Conservation (phyloP, 371 early-diverging fungal species). For the Mortierella sp. region DNA sequence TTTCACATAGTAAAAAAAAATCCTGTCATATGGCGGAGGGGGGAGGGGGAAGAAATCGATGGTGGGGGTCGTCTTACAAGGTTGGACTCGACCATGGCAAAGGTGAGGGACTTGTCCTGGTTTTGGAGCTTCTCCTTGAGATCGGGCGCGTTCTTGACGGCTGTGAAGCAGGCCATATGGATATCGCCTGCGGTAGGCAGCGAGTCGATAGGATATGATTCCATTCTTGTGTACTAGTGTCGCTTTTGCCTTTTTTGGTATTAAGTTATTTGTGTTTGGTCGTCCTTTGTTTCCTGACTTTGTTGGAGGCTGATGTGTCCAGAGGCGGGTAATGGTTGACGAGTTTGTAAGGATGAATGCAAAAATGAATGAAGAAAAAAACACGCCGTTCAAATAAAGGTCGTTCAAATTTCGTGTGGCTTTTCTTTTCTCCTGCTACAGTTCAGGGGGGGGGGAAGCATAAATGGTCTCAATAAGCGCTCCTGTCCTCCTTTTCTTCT, state of each 20-base stretch:
- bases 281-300: background rate
- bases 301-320: background rate
- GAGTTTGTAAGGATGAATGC: background rate
- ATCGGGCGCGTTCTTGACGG: constrained; percentile 65
- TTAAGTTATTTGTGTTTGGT: background rate
- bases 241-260: background rate
- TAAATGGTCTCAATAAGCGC: background rate
- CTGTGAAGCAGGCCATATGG: constrained; percentile 66
- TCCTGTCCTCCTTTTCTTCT: background rate
- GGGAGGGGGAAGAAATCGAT: background rate
- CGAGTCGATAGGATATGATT: constrained; percentile 67
- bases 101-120: constrained; percentile 64
- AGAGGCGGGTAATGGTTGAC: background rate
- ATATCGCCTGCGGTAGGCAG: constrained; percentile 61
- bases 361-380: background rate
- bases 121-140: constrained; percentile 63
- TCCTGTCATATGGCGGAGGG: background rate
- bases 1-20: background rate
- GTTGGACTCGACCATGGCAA: constrained; percentile 67
- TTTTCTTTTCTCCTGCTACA: background rate
- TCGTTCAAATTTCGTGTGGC: background rate
- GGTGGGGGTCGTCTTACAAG: constrained; percentile 52
- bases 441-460: background rate
- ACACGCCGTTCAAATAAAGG: background rate
- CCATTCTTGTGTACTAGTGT: constrained; percentile 53